Evolutionary conservation across 495 filamentous ascomycete species (phyloP).

Genomic region (Venustampulla echinocandica): DNA sequence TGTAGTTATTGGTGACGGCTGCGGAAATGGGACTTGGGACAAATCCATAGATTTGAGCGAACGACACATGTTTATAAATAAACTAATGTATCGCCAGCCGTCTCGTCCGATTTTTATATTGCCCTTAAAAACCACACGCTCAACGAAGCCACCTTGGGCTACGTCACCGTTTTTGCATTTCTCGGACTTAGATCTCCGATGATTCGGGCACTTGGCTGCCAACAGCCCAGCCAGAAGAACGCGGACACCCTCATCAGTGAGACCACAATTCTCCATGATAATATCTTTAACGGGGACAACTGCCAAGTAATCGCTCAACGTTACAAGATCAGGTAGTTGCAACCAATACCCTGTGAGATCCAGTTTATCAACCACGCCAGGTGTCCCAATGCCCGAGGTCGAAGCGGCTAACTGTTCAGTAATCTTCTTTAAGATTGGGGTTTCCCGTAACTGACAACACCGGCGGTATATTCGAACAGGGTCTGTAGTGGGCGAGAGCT

Average conservation of each 20-base stretch:
- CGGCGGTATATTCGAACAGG: constrained; percentile 87
- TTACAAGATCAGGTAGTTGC: constrained; percentile 71
- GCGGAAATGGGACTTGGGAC: constrained; percentile 76
- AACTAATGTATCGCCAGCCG: constrained; percentile 84
- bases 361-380: constrained; percentile 68
- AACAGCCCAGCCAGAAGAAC: constrained; percentile 81
- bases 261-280: constrained; percentile 73
- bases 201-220: constrained; percentile 60
- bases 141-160: constrained; percentile 59
- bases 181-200: constrained; percentile 33
- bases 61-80: constrained; percentile 83
- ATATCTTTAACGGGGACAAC: constrained; percentile 84
- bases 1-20: constrained; percentile 21
- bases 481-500: constrained; percentile 75
- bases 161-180: constrained; percentile 25
- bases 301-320: constrained; percentile 86
- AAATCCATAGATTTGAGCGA: constrained; percentile 81
- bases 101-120: constrained; percentile 74
- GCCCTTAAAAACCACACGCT: constrained; percentile 83
- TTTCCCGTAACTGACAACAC: constrained; percentile 90
- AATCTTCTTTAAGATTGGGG: constrained; percentile 78
- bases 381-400: constrained; percentile 47
- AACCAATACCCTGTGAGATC: constrained; percentile 81
- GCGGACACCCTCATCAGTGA: constrained; percentile 78
- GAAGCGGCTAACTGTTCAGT: constrained; percentile 75